Conservation (phyloP, 2,329 filamentous ascomycete species). For the Trichophyton verrucosum region DNA sequence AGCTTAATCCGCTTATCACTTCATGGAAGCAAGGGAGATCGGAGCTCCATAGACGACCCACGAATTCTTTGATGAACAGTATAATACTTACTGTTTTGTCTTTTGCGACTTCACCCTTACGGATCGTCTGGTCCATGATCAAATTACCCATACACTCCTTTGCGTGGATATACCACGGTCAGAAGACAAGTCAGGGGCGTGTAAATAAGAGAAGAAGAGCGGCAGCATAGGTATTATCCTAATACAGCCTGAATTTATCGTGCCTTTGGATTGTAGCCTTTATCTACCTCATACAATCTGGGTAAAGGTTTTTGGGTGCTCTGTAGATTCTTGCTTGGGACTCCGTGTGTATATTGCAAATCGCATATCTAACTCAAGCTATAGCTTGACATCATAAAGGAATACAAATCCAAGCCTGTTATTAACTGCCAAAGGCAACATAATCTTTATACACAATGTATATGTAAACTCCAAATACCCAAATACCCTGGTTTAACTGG, state of each 20-base stretch:
- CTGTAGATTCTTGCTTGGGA: too few species aligned
- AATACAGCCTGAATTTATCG: too few species aligned
- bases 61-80: neutral
- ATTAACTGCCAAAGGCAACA: neutral
- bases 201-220: too few species aligned
- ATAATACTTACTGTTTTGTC: neutral
- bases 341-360: neutral
- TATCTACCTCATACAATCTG: too few species aligned
- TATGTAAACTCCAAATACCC: neutral
- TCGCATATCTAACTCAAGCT: neutral
- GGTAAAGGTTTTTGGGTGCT: neutral
- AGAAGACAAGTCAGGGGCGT: neutral
- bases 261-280: too few species aligned
- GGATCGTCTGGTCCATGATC: neutral
- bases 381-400: neutral
- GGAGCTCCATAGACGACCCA: neutral
- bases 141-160: neutral
- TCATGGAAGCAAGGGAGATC: neutral
- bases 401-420: neutral
- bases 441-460: neutral
- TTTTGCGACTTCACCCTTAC: neutral
- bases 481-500: neutral
- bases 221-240: too few species aligned
- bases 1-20: conserved; percentile 63
- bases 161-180: neutral